A percentile compares a stretch with the other conserved stretches of the same genome.
Conservation (phyloP, 1,139 yeast genomes). For the Blastobotrys illinoisensis region DNA sequence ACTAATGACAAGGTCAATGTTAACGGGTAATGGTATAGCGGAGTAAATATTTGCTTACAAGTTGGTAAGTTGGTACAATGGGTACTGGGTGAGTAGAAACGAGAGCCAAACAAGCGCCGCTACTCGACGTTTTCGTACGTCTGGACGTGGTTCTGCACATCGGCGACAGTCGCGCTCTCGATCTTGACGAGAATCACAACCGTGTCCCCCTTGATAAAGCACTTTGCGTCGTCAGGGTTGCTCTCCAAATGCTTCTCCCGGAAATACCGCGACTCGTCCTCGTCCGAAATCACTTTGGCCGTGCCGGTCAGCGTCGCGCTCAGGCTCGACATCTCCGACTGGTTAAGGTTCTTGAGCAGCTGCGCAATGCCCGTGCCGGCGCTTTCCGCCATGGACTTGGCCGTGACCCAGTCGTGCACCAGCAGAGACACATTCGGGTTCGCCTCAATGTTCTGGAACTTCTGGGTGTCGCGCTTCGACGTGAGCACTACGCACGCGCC, state of each 20-base stretch:
- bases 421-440: slow-evolving; percentile 76
- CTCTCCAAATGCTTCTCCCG: slow-evolving; percentile 53
- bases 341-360: slow-evolving; percentile 66
- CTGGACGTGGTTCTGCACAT: slow-evolving; percentile 59
- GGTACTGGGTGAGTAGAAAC: too few species aligned
- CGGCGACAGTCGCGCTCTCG: slow-evolving; percentile 72
- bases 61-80: too few species aligned
- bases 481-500: slow-evolving; percentile 55
- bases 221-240: slow-evolving; percentile 53
- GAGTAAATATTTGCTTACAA: too few species aligned
- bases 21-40: too few species aligned
- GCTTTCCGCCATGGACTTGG: slow-evolving; percentile 42
- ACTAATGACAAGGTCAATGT: too few species aligned
- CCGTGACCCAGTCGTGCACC: slow-evolving; percentile 82
- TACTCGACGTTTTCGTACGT: slow-evolving; percentile 9
- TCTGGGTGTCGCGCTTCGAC: slow-evolving; percentile 63
- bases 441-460: slow-evolving; percentile 55
- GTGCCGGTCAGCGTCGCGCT: slow-evolving; percentile 74
- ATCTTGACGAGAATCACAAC: slow-evolving; percentile 64
- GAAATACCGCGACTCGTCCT: slow-evolving; percentile 48
- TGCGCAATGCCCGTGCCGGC: slow-evolving; percentile 44
- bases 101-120: too few species aligned
- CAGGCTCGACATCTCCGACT: slow-evolving; percentile 66
- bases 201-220: slow-evolving; percentile 59
- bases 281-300: slow-evolving; percentile 50